Evolutionary conservation across 2,329 filamentous ascomycete species (phyloP), one percentile per base, ranked within the genome.

Genomic region (Paecilomyces variotii): DNA sequence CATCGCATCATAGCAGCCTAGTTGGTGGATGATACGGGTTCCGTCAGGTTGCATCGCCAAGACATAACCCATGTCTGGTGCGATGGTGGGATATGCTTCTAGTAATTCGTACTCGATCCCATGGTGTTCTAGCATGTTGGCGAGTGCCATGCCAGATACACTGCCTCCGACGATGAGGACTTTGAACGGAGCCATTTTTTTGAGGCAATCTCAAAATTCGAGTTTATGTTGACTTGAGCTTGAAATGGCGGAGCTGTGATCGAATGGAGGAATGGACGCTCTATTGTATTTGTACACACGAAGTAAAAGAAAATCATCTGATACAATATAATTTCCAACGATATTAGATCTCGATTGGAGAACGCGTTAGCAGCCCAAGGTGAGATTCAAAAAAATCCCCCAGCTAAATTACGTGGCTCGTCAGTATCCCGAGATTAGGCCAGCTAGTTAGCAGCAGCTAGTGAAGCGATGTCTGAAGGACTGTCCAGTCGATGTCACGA

Each of bases 151-250:
- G 39, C 61, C 61, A 2, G 55, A 11, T 25, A 60, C 34, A 39
- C 58, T 63, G 19, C 57, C 60, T 10, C 58, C 62, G 12, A 62
- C 56, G 24, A 62, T 60, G 28, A 62, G 57, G 12, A 62, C 62
- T 35, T 55, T 62, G 54, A 63, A 62, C 19, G 58, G 39, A 4
- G 39, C 39, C 39, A 45, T 45, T 19, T n/a, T 7, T n/a, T 19
- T 12, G 19, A 39, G 14, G 14, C 14, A 39, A 2, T 39, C 11
- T 35, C 10, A 12, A 45, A 10, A 7, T 45, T 24, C n/a, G 19
- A 45, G n/a, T 1, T 24, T 24, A 19, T 19, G 12, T 9, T 4
- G 5, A 9, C 9, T 4, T 24, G 1, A 2, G 14, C 12, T 14
- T 7, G 19, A 14, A 24, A 9, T 14, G 39, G 5, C n/a, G 39